phyloP scores from a whole-genome alignment of 2,329 filamentous ascomycete species.

The Sporothrix humicola region DNA sequence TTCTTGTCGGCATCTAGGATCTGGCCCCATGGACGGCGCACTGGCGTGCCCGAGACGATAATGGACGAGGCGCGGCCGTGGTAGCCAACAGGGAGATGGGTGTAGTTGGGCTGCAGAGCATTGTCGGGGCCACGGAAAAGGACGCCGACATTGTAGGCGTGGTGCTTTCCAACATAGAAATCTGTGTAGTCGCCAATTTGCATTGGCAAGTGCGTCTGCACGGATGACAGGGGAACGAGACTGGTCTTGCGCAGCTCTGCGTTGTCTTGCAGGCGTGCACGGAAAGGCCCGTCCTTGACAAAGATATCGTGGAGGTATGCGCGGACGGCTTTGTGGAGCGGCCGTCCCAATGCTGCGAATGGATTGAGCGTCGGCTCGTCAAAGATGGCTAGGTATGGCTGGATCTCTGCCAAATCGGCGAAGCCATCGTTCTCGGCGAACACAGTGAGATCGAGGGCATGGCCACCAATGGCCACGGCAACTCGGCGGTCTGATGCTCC shows the following conservation, averaged over 20 bases:
- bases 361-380: slow-evolving; percentile 20
- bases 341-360: slow-evolving; percentile 27
- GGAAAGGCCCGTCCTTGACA: not conserved
- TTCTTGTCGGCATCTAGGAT: slow-evolving; percentile 67
- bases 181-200: slow-evolving; percentile 34
- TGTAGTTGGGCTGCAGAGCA: slow-evolving; percentile 81
- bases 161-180: slow-evolving; percentile 32
- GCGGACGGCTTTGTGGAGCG: slow-evolving; percentile 8
- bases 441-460: slow-evolving; percentile 3
- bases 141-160: slow-evolving; percentile 20
- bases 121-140: slow-evolving; percentile 66
- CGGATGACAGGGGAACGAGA: not conserved
- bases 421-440: not conserved
- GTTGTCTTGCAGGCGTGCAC: slow-evolving; percentile 3
- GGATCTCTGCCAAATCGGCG: not conserved
- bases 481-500: not conserved
- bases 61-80: slow-evolving; percentile 79
- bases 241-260: not conserved
- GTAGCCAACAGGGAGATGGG: slow-evolving; percentile 79
- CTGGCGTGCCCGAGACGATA: slow-evolving; percentile 73
- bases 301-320: slow-evolving; percentile 19
- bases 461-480: slow-evolving; percentile 23
- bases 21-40: slow-evolving; percentile 77
- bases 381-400: not conserved
- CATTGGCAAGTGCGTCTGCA: slow-evolving; percentile 32